Evolutionary conservation across 2,329 filamentous ascomycete species (phyloP).

Genomic region (Ceratocystis harringtonii): DNA sequence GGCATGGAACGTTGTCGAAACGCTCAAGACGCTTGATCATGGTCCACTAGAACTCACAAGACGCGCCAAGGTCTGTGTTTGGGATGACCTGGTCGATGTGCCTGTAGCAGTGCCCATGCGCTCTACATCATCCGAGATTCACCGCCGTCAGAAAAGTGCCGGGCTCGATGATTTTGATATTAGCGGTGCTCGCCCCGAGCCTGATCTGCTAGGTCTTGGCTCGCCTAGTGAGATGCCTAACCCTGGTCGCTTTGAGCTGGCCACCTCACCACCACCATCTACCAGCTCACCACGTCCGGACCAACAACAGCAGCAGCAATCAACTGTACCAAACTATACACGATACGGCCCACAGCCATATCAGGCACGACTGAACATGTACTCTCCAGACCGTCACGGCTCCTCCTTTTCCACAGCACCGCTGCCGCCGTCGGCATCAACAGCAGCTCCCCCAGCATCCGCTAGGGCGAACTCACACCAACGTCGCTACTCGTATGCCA

Average conservation of each 20-base stretch:
- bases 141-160: constrained; percentile 40
- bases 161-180: constrained; percentile 79
- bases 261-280: constrained; percentile 27
- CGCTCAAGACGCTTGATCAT: constrained; percentile 80
- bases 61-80: constrained; percentile 82
- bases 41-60: constrained; percentile 86
- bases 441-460: constrained; percentile 26
- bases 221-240: constrained; percentile 54
- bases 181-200: constrained; percentile 32
- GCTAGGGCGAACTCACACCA: constrained; percentile 22
- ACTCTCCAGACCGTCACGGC: constrained; percentile 31
- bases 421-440: constrained; percentile 19
- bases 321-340: constrained; percentile 10
- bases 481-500: constrained; percentile 40
- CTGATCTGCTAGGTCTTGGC: constrained; percentile 56
- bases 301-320: background rate
- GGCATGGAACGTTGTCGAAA: constrained; percentile 98
- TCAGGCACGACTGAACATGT: constrained; percentile 28
- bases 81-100: constrained; percentile 94
- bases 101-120: constrained; percentile 86
- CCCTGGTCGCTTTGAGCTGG: constrained; percentile 59
- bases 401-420: background rate
- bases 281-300: background rate
- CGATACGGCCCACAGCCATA: constrained; percentile 28
- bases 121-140: constrained; percentile 69